Evolutionary conservation across 192 early-diverging fungal genomes (phyloP).

Genomic region (Rhizoclosmatium sp.): DNA sequence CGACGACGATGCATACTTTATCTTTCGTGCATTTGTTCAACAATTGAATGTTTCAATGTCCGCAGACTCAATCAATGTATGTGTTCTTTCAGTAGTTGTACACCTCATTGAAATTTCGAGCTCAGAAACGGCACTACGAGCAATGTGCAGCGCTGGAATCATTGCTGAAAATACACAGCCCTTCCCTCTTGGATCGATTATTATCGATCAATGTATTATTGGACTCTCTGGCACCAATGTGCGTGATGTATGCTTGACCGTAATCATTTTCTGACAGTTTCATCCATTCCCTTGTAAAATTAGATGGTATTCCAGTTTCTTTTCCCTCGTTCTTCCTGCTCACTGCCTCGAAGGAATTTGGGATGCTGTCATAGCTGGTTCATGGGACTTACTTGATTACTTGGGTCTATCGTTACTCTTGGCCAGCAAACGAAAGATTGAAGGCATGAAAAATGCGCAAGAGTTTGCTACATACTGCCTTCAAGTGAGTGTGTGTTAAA

Average conservation of each 20-base stretch:
- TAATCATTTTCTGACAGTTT: too few relatives aligned
- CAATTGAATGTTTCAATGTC: conserved; percentile 15
- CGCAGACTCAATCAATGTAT: not conserved
- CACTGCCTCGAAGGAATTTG: conserved; percentile 52
- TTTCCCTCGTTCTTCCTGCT: conserved; percentile 42
- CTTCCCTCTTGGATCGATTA: conserved; percentile 37
- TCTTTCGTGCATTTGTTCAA: conserved; percentile 45
- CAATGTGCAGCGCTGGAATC: conserved; percentile 35
- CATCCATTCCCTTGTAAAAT: not conserved
- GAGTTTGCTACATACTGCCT: conserved; percentile 42
- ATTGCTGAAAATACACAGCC: conserved; percentile 43
- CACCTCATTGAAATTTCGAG: too few relatives aligned
- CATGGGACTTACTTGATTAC: conserved; percentile 46
- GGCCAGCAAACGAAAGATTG: conserved; percentile 45
- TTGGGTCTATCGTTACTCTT: conserved; percentile 48
- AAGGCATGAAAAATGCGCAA: not conserved
- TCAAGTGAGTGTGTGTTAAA: conserved; percentile 29
- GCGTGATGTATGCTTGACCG: not conserved
- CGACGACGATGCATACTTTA: conserved; percentile 55
- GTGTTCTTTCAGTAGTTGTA: not conserved
- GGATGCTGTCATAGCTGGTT: conserved; percentile 40
- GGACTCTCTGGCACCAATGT: conserved; percentile 9
- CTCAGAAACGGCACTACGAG: conserved; percentile 32
- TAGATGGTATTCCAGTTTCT: conserved; percentile 53
- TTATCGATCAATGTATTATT: conserved; percentile 13